Evolutionary conservation across 1,284 basidiomycete genomes (phyloP).

Genomic region (Papiliotrema terrestris): DNA sequence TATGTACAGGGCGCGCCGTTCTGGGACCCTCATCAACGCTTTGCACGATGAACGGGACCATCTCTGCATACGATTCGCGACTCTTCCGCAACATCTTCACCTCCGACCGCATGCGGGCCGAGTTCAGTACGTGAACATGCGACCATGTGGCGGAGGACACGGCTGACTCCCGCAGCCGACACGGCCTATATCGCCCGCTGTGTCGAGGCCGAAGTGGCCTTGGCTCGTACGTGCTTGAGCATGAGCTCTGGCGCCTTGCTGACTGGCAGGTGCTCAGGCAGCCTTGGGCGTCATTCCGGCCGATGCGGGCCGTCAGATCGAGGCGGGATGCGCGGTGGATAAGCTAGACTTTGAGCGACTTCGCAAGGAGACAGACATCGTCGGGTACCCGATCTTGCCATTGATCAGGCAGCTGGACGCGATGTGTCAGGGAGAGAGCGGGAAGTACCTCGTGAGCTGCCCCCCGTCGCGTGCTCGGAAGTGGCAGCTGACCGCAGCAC

Average conservation of each 20-base stretch:
- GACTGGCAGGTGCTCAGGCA: slow-evolving; percentile 1
- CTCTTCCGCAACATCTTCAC: slow-evolving; percentile 2
- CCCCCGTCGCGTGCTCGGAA: not conserved
- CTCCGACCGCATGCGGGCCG: not conserved
- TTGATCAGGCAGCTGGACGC: slow-evolving; percentile 6
- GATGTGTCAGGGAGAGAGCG: slow-evolving; percentile 6
- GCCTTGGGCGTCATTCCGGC: slow-evolving; percentile 5
- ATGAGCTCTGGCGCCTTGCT: too few species aligned
- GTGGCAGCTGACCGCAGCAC: not conserved
- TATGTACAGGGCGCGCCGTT: too few species aligned
- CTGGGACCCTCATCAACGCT: not conserved
- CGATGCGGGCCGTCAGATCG: slow-evolving; percentile 1
- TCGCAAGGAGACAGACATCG: slow-evolving; percentile 7
- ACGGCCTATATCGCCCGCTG: slow-evolving; percentile 2
- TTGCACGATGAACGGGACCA: slow-evolving; percentile 1
- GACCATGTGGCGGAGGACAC: not conserved
- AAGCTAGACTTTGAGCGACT: slow-evolving; percentile 8
- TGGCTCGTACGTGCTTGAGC: too few species aligned
- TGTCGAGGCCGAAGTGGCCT: slow-evolving; percentile 6
- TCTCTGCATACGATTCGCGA: not conserved
- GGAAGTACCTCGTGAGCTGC: slow-evolving; percentile 3
- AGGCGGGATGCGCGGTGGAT: not conserved
- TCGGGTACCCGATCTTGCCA: slow-evolving; percentile 9
- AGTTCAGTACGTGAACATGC: slow-evolving; percentile 3
- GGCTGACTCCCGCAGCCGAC: not conserved